A percentile compares a stretch with the other conserved stretches of the same genome.
Conservation (phyloP, 108 stramenopile genomes). For the Aureococcus anophagefferens region DNA sequence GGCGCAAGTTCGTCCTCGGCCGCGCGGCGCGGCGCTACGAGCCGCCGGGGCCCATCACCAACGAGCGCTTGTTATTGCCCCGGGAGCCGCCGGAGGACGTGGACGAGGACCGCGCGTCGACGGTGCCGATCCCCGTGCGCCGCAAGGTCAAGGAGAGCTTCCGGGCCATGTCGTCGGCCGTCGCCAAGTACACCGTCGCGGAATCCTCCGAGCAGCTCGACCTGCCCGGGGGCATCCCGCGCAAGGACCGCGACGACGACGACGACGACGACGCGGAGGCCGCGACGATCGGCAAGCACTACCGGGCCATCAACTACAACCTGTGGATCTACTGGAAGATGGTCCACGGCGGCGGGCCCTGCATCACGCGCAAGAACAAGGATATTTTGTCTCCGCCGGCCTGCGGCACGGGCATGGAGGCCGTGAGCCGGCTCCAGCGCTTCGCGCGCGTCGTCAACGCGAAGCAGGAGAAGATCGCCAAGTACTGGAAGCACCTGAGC, state of each 20-base stretch:
- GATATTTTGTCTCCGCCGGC: conserved; percentile 22
- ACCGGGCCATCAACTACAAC: conserved; percentile 33
- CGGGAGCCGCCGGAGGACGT: conserved; percentile 20
- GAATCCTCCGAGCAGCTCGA: too few relatives aligned
- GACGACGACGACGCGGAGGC: not conserved
- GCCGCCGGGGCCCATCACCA: conserved; percentile 26
- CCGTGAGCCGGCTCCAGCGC: conserved; percentile 18
- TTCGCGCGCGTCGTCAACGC: conserved; percentile 11
- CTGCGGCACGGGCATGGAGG: conserved; percentile 7
- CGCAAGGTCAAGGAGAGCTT: too few relatives aligned
- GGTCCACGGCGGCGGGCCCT: conserved; percentile 18
- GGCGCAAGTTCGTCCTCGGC: conserved; percentile 26
- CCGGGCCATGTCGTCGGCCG: too few relatives aligned
- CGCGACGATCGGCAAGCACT: conserved; percentile 17
- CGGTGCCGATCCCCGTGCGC: not conserved
- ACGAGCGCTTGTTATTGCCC: conserved; percentile 2
- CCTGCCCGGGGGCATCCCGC: too few relatives aligned
- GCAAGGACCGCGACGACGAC: too few relatives aligned
- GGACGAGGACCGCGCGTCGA: not conserved
- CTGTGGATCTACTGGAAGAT: conserved; percentile 24
- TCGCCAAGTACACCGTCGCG: too few relatives aligned
- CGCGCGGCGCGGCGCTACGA: conserved; percentile 27
- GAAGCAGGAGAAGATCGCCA: not conserved
- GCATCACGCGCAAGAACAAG: conserved; percentile 23
- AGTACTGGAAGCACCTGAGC: conserved; percentile 14